A percentile compares a stretch with the other conserved stretches of the same genome.
These are phyloP conservation scores for Boletellus deceptivus DNA, from an alignment of 1,284 basidiomycete species.

Conservation along the genomic window DNA sequence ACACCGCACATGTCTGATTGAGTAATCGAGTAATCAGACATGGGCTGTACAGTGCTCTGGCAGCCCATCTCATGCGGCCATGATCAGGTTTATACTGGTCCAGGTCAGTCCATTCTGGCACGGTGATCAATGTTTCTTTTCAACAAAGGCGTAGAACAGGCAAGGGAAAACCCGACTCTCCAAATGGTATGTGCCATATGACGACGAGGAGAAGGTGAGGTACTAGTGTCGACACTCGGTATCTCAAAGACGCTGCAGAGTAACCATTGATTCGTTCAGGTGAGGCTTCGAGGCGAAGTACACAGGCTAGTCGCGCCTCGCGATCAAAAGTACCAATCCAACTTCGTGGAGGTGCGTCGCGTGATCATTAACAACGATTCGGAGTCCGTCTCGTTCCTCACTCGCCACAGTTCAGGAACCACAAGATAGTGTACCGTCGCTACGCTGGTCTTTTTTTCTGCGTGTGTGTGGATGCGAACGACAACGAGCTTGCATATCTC, in stretches of 20 bases:
- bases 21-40: no score
- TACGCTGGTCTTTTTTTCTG: conserved; percentile 99
- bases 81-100: conserved; percentile 32
- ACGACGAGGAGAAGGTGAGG: conserved; percentile 91
- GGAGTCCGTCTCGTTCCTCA: conserved; percentile 3
- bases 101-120: conserved; percentile 10
- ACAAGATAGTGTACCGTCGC: conserved; percentile 92
- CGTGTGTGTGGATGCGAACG: conserved; percentile 95
- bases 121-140: background rate
- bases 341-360: conserved; percentile 89
- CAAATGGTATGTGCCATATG: conserved; percentile 97
- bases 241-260: conserved; percentile 2
- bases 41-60: no score
- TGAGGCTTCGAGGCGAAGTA: conserved; percentile 90
- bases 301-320: conserved; percentile 91
- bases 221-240: background rate
- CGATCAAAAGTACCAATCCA: conserved; percentile 98
- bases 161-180: conserved; percentile 97
- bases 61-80: conserved; percentile 11
- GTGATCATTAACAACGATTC: background rate
- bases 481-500: conserved; percentile 96
- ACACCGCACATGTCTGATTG: no score
- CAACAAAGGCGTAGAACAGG: conserved; percentile 64
- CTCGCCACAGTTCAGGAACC: conserved; percentile 78
- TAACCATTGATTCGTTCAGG: conserved; percentile 43